Conservation (phyloP, 2,329 filamentous ascomycete species). For the Colletotrichum camelliae region DNA sequence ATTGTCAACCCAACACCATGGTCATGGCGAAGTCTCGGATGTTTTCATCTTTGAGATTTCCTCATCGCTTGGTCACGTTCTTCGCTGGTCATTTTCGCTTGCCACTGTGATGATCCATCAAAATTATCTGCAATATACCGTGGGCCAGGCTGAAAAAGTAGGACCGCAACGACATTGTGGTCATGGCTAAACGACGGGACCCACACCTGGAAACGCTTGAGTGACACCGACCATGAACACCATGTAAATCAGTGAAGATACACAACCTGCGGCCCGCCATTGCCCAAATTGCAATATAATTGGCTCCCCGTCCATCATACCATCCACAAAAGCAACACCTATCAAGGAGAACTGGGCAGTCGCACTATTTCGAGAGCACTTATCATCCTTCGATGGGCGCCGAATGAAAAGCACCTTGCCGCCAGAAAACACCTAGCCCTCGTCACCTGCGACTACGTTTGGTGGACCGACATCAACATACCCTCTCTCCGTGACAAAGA, state of each 20-base stretch:
- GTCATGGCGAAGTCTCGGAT: neutral
- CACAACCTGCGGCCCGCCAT: neutral
- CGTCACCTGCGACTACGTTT: neutral
- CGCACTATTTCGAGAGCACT: neutral
- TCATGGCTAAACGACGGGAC: no score
- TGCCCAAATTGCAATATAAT: neutral
- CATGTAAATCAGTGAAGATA: neutral
- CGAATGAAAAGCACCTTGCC: neutral
- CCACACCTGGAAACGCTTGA: neutral
- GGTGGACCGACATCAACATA: neutral
- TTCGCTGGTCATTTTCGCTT: neutral
- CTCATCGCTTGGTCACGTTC: accelerated
- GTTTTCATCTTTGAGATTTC: neutral
- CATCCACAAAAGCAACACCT: neutral
- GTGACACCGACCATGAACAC: neutral
- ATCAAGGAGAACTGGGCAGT: neutral
- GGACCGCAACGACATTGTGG: neutral
- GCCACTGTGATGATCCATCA: accelerated
- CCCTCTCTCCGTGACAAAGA: neutral
- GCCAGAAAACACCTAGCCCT: neutral
- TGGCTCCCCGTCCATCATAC: neutral
- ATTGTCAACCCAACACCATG: no score
- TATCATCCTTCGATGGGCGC: neutral
- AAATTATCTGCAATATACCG: neutral
- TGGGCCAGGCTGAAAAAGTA: neutral